Evolutionary conservation across 345 rosid species (phyloP).

Genomic region (Orychophragmus violaceus): DNA sequence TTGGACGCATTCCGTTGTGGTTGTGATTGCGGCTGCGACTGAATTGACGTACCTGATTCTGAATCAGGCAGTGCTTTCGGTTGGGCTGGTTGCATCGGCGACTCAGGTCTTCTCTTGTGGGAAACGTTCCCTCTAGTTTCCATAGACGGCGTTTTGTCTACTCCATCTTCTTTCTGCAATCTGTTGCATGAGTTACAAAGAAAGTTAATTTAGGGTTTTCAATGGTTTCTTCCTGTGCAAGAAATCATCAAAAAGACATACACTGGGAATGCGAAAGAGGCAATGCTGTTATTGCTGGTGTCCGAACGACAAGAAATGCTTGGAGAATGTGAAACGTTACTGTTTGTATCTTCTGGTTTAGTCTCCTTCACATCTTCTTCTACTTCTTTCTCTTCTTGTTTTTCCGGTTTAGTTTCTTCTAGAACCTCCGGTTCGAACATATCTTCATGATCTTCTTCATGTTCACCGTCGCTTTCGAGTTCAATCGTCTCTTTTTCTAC

Average conservation of each 20-base stretch:
- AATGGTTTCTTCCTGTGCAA: background rate
- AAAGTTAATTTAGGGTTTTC: background rate
- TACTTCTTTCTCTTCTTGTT: background rate
- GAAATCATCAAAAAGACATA: conserved; percentile 29
- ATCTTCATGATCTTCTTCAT: background rate
- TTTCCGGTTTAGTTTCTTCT: background rate
- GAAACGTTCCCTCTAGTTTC: background rate
- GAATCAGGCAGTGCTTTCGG: background rate
- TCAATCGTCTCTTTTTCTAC: background rate
- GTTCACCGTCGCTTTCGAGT: background rate
- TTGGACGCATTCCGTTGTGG: background rate
- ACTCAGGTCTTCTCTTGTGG: background rate
- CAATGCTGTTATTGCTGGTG: conserved; percentile 38
- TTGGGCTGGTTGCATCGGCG: too few species aligned
- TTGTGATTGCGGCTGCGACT: background rate
- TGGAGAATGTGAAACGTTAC: conserved; percentile 1
- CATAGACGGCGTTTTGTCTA: conserved; percentile 16
- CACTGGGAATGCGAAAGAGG: conserved; percentile 72
- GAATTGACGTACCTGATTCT: background rate
- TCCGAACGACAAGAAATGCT: conserved; percentile 38
- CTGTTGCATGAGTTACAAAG: conserved; percentile 25
- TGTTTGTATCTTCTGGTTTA: conserved; percentile 5
- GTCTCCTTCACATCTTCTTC: background rate
- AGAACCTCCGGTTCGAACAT: background rate
- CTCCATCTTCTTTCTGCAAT: conserved; percentile 29